Conservation (phyloP, 352 stramenopile species). For the Phytophthora pluvialis region DNA sequence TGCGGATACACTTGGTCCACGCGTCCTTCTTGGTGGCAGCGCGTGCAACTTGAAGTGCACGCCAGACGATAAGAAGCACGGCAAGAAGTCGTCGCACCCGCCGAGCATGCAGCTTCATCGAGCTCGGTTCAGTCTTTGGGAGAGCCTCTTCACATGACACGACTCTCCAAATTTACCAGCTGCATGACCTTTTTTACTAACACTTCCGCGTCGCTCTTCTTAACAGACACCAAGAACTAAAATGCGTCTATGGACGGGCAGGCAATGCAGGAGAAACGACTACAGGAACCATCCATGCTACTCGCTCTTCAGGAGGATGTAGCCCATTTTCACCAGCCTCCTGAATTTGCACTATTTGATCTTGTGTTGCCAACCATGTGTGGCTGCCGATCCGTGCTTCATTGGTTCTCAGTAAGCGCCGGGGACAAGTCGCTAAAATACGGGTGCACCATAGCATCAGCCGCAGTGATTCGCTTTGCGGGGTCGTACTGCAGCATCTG, state of each 20-base stretch:
- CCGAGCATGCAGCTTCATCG: constrained; percentile 11
- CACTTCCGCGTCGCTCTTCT: constrained; percentile 6
- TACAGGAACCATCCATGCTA: constrained; percentile 30
- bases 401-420: constrained; percentile 67
- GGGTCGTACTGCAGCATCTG: constrained; percentile 92
- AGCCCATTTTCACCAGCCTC: constrained; percentile 22
- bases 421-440: constrained; percentile 97
- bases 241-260: constrained; percentile 39
- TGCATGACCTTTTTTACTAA: constrained; percentile 11
- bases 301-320: constrained; percentile 20
- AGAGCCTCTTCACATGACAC: constrained; percentile 14
- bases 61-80: constrained; percentile 19
- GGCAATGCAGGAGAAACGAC: constrained; percentile 34
- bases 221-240: constrained; percentile 20
- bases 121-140: not conserved
- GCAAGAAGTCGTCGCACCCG: constrained; percentile 7
- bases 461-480: constrained; percentile 92
- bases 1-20: constrained; percentile 34
- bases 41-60: constrained; percentile 5
- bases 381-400: constrained; percentile 11
- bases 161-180: constrained; percentile 27
- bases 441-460: constrained; percentile 95
- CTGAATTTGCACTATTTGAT: constrained; percentile 19
- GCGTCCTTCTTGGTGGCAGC: constrained; percentile 2
- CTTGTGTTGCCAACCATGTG: constrained; percentile 18